These are phyloP conservation scores for Claviceps paspali DNA, from an alignment of 2,329 filamentous ascomycete genomes.

Conservation along the genomic window DNA sequence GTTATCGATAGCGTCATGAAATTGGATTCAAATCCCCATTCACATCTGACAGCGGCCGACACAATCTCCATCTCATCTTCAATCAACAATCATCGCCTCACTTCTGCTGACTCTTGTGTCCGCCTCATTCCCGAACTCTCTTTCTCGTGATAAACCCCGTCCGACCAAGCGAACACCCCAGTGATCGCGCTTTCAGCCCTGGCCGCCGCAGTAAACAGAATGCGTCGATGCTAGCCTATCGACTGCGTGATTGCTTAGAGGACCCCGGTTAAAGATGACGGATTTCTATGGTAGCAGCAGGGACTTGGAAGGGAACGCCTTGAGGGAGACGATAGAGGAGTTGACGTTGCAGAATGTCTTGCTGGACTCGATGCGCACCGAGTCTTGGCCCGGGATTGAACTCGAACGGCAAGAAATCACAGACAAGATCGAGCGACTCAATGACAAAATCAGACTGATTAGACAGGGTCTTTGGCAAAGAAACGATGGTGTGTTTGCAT, in stretches of 20 bases:
- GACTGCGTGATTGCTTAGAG: conserved; percentile 5
- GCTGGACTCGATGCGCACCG: conserved; percentile 23
- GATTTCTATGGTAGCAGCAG: not conserved
- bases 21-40: not conserved
- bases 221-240: conserved; percentile 3
- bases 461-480: conserved; percentile 1
- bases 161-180: not conserved
- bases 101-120: not conserved
- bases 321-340: conserved; percentile 23
- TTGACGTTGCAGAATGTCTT: conserved; percentile 27
- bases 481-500: not conserved
- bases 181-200: not conserved
- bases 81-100: not conserved
- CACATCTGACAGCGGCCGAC: not conserved
- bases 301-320: not conserved
- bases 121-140: no score
- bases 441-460: conserved; percentile 13
- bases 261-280: not conserved
- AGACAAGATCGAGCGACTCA: conserved; percentile 14
- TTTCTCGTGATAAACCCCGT: not conserved
- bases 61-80: no score
- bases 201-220: not conserved
- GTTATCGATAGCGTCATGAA: not conserved
- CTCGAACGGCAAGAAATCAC: conserved; percentile 6
- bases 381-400: conserved; percentile 15